Percentiles rank a stretch among this genome's conserved stretches.
Evolutionary conservation across 768 basidiomycete species (phyloP).

Genomic region (Brasilioporus rufonigricans): DNA sequence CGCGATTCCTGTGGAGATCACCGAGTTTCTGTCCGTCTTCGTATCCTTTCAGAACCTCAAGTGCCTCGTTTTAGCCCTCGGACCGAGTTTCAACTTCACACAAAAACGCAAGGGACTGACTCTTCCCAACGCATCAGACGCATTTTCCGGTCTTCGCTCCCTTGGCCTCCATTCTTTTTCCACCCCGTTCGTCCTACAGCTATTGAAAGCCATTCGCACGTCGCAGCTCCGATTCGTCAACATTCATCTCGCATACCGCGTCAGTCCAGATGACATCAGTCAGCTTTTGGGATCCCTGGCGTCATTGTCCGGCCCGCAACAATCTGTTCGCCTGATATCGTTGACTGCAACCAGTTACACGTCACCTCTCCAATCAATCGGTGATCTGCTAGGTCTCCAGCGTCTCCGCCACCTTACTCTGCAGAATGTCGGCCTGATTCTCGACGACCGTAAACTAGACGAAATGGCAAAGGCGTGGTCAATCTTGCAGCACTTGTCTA

Average conservation of each 20-base stretch:
- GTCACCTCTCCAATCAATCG: constrained; percentile 10
- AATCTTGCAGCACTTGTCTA: constrained; percentile 14
- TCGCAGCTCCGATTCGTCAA: constrained; percentile 16
- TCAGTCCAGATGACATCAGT: constrained; percentile 4
- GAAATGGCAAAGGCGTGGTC: constrained; percentile 22
- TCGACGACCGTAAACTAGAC: constrained; percentile 12
- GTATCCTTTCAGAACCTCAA: constrained; percentile 16
- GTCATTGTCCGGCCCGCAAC: constrained; percentile 8
- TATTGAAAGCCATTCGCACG: constrained; percentile 7
- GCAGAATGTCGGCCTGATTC: constrained; percentile 9
- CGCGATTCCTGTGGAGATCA: constrained; percentile 13
- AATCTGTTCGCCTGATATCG: constrained; percentile 7
- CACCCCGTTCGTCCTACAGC: not conserved
- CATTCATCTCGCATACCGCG: constrained; percentile 12
- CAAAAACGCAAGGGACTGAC: constrained; percentile 8
- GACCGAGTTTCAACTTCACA: constrained; percentile 7
- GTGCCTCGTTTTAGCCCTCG: constrained; percentile 18
- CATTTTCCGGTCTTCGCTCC: constrained; percentile 9
- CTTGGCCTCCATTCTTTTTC: constrained; percentile 18
- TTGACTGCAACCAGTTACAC: constrained; percentile 12
- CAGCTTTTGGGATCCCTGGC: constrained; percentile 5
- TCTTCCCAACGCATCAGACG: not conserved
- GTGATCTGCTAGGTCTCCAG: constrained; percentile 2
- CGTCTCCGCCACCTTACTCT: constrained; percentile 14
- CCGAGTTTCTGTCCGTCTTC: constrained; percentile 12